phyloP scores from a whole-genome alignment of 78 protist genomes.

The Ministeria vibrans region DNA sequence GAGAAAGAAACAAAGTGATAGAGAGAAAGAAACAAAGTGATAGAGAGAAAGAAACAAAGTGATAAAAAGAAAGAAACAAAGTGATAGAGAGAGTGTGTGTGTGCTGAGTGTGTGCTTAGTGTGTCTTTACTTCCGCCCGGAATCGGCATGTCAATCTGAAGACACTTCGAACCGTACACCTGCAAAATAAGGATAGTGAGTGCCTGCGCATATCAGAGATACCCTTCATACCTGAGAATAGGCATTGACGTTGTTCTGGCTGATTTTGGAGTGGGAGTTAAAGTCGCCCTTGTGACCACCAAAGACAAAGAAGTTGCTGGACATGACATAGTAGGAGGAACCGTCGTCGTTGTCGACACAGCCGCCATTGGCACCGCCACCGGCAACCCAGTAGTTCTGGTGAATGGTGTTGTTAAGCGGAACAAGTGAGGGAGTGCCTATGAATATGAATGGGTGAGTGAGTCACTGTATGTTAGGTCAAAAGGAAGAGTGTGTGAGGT shows the following conservation, averaged over 20 bases:
- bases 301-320: conserved; percentile 33
- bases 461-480: no score
- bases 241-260: conserved; percentile 12
- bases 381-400: conserved; percentile 16
- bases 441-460: no score
- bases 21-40: no score
- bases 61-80: no score
- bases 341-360: conserved; percentile 50
- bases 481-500: no score
- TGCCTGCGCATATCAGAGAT: background rate
- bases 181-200: background rate
- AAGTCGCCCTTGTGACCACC: conserved; percentile 25
- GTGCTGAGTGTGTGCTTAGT: no score
- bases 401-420: background rate
- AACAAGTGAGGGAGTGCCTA: conserved; percentile 10
- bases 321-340: conserved; percentile 16
- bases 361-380: background rate
- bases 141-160: background rate
- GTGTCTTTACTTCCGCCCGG: background rate
- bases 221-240: background rate
- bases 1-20: no score
- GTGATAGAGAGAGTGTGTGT: no score
- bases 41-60: no score
- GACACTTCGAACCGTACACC: background rate
- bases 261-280: background rate